A percentile compares a stretch with the other conserved stretches of the same genome.
Evolutionary conservation across 345 rosid species (phyloP).

Genomic region (Hibiscus trionum): DNA sequence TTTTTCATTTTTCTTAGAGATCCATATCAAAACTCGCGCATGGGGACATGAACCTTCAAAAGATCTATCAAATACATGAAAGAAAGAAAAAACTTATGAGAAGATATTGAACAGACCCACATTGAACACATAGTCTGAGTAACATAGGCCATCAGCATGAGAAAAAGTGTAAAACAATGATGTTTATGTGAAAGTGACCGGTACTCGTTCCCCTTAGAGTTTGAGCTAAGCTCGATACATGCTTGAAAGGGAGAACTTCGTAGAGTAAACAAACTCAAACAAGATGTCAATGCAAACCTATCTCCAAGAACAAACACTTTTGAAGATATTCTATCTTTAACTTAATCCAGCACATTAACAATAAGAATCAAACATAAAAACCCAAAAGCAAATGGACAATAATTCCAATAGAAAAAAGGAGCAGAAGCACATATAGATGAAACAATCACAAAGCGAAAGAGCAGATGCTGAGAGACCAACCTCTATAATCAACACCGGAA

Average conservation of each 20-base stretch:
- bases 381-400: neutral
- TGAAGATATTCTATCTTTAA: neutral
- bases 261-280: neutral
- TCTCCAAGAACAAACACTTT: neutral
- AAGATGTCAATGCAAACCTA: neutral
- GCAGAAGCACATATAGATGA: neutral
- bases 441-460: neutral
- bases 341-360: neutral
- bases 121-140: neutral
- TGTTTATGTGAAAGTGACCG: neutral
- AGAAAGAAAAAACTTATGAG: neutral
- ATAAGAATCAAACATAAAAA: neutral
- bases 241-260: neutral
- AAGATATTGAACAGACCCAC: neutral
- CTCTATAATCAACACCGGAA: slow-evolving; percentile 92
- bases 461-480: slow-evolving; percentile 20
- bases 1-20: neutral
- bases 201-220: neutral
- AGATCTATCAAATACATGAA: neutral
- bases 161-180: neutral
- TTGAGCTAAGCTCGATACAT: neutral
- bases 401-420: neutral
- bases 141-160: neutral
- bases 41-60: neutral
- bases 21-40: neutral